Percentiles rank a stretch among this genome's conserved stretches.
phyloP scores from a whole-genome alignment of 768 basidiomycete species.

The Chalciporus piperatus region DNA sequence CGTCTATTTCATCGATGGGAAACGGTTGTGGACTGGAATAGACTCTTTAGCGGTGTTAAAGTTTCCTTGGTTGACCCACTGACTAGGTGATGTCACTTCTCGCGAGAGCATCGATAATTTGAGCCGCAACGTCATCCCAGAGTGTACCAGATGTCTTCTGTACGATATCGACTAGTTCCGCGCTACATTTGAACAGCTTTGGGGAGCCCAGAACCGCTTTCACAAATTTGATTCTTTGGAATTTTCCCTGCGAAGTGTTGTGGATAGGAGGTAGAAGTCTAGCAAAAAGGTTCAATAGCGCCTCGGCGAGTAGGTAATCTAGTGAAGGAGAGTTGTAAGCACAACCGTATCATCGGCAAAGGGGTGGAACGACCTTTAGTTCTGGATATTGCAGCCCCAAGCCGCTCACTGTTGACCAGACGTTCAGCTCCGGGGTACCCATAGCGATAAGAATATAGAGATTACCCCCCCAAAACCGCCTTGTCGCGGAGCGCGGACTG shows the following conservation, averaged over 20 bases:
- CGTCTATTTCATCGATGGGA: constrained; percentile 37
- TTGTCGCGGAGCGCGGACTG: constrained; percentile 44
- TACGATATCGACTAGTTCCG: constrained; percentile 40
- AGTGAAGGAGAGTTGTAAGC: background rate
- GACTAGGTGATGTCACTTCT: constrained; percentile 46
- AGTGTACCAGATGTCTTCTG: constrained; percentile 40
- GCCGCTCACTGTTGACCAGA: constrained; percentile 33
- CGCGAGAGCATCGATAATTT: constrained; percentile 49
- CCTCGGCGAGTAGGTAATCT: constrained; percentile 60
- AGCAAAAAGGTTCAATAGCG: constrained; percentile 54
- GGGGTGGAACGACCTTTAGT: constrained; percentile 42
- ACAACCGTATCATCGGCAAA: background rate
- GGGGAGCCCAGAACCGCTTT: constrained; percentile 47
- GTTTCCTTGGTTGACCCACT: constrained; percentile 20
- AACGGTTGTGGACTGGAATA: constrained; percentile 60
- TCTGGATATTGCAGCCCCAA: constrained; percentile 48
- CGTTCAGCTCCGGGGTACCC: background rate
- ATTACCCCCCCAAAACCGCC: constrained; percentile 49
- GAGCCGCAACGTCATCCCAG: constrained; percentile 52
- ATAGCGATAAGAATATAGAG: background rate
- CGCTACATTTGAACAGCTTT: constrained; percentile 35
- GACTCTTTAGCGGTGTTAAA: constrained; percentile 1
- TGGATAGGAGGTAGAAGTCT: constrained; percentile 49
- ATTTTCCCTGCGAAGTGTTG: constrained; percentile 31
- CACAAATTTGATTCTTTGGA: constrained; percentile 46